phyloP scores from a whole-genome alignment of 1,139 yeast species.

The Pichia sp. region DNA sequence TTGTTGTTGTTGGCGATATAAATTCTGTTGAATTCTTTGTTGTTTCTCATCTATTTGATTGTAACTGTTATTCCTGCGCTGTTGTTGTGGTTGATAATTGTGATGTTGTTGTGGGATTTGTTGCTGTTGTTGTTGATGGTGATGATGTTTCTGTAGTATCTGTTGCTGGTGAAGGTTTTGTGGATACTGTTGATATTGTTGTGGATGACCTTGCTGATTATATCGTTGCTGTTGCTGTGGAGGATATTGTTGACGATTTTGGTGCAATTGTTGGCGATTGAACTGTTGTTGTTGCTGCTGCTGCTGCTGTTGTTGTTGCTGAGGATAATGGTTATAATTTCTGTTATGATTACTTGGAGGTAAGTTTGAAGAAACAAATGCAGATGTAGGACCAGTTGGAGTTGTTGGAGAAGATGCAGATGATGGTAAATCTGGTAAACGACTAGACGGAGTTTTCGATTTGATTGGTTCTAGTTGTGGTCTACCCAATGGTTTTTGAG shows the following conservation, averaged over 20 bases:
- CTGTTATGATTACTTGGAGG: constrained; percentile 1
- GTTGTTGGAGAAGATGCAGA: constrained; percentile 2
- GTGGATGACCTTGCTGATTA: constrained; percentile 9
- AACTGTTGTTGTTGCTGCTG: no score
- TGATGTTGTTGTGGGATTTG: no score
- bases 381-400: constrained; percentile 1
- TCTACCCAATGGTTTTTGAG: constrained; percentile 17
- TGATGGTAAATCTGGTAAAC: constrained; percentile 19
- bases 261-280: no score
- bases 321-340: constrained; percentile 8
- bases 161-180: constrained; percentile 12
- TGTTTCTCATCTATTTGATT: not conserved
- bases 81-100: not conserved
- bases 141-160: constrained; percentile 10
- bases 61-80: not conserved
- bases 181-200: constrained; percentile 3
- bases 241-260: no score
- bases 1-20: constrained; percentile 15
- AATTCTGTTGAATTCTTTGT: constrained; percentile 3
- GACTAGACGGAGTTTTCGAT: constrained; percentile 18
- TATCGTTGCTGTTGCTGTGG: constrained; percentile 14
- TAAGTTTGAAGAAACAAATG: not conserved
- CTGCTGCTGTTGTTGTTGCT: constrained; percentile 12
- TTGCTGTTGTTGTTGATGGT: constrained; percentile 9
- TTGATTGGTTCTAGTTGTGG: constrained; percentile 14